A percentile compares a stretch with the other conserved stretches of the same genome.
phyloP scores from a whole-genome alignment of 75 land plant genomes.

The Cryptomeria japonica region DNA sequence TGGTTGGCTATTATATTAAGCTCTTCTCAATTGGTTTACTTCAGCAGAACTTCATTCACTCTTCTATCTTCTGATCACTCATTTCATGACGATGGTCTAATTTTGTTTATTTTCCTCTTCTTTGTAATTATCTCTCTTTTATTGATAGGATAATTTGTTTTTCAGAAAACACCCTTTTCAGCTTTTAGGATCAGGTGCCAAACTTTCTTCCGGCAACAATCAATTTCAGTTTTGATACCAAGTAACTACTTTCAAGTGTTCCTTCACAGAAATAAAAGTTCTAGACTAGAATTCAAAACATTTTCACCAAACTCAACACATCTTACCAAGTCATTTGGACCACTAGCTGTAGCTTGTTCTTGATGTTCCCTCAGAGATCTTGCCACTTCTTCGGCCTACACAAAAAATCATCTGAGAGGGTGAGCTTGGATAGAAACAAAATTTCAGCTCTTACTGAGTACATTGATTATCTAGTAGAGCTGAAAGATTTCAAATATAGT shows the following conservation, averaged over 20 bases:
- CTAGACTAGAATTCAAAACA: not conserved
- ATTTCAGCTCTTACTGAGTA: not conserved
- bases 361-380: conserved; percentile 66
- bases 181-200: not conserved
- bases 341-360: conserved; percentile 22
- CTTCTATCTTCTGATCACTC: no score
- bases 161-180: not conserved
- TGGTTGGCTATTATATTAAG: no score
- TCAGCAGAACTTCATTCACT: no score
- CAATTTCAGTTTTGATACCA: not conserved
- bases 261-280: not conserved
- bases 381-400: conserved; percentile 78
- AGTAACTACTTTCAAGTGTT: not conserved
- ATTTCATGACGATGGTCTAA: no score
- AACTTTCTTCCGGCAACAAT: not conserved
- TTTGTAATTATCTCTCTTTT: no score
- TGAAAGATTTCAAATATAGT: not conserved
- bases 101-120: no score
- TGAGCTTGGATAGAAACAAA: conserved; percentile 2
- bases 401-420: not conserved
- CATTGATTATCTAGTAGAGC: not conserved
- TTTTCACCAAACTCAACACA: not conserved
- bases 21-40: no score
- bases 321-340: conserved; percentile 43
- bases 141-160: no score